Evolutionary conservation across 2,329 filamentous ascomycete species (phyloP).

Genomic region (Stemphylium beticola): DNA sequence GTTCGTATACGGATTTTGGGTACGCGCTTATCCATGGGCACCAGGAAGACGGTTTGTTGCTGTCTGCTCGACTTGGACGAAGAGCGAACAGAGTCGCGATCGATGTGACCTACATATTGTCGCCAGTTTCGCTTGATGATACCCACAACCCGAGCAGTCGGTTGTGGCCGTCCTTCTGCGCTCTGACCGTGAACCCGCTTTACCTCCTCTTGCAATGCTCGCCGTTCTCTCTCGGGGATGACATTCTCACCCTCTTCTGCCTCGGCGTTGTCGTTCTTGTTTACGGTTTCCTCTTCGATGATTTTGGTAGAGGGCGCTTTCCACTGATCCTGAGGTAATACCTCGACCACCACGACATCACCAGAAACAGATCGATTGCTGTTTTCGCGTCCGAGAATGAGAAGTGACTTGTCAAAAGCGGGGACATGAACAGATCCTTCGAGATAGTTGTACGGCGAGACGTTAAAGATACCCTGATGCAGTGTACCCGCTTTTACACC

Average conservation of each 20-base stretch:
- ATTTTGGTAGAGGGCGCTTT: conserved; percentile 95
- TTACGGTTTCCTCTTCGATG: conserved; percentile 89
- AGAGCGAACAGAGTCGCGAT: conserved; percentile 80
- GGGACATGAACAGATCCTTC: conserved; percentile 91
- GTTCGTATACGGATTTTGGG: conserved; percentile 95
- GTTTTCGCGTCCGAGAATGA: conserved; percentile 90
- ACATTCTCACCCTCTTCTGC: conserved; percentile 73
- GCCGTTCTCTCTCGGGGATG: conserved; percentile 87
- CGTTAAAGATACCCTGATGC: conserved; percentile 94
- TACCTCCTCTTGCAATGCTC: conserved; percentile 88
- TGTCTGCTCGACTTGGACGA: conserved; percentile 77
- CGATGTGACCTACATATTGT: conserved; percentile 95
- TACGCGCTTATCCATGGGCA: conserved; percentile 97
- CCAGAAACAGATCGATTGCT: conserved; percentile 94
- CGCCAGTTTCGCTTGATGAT: conserved; percentile 96
- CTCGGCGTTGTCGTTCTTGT: conserved; percentile 92
- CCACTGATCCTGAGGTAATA: conserved; percentile 94
- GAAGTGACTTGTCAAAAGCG: conserved; percentile 84
- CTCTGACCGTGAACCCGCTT: conserved; percentile 80
- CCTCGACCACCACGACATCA: conserved; percentile 90
- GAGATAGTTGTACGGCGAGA: conserved; percentile 97
- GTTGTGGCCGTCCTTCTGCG: conserved; percentile 79
- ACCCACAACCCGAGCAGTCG: conserved; percentile 90
- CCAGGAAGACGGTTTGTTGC: conserved; percentile 90
- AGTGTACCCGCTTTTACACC: conserved; percentile 86